A percentile compares a stretch with the other conserved stretches of the same genome.
Evolutionary conservation across 345 rosid genomes (phyloP).

Genomic region (Eucalyptus erythrocorys): DNA sequence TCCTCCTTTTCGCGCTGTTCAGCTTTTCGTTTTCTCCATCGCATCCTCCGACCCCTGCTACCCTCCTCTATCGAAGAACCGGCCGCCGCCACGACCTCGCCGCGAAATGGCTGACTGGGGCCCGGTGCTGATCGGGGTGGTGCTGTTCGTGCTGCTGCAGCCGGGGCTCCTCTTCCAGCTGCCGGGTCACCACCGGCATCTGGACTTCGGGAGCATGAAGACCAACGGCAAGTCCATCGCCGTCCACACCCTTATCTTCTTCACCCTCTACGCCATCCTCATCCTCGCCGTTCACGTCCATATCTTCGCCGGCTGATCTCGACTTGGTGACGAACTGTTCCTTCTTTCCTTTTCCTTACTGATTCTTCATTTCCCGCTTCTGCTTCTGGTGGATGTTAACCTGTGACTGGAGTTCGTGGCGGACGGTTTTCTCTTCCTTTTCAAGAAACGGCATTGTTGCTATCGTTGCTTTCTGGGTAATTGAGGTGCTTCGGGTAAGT

Average conservation of each 20-base stretch:
- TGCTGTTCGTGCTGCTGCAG: conserved; percentile 69
- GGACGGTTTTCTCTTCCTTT: neutral
- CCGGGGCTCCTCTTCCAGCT: conserved; percentile 82
- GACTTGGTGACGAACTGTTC: neutral
- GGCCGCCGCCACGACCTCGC: neutral
- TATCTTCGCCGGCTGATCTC: conserved; percentile 61
- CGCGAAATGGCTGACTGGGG: conserved; percentile 87
- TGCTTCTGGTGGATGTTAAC: neutral
- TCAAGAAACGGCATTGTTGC: neutral
- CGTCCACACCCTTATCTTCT: conserved; percentile 80
- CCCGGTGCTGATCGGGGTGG: conserved; percentile 73
- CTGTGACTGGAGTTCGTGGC: neutral
- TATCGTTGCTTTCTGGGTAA: neutral
- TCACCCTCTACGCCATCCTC: conserved; percentile 64
- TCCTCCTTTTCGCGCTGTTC: neutral
- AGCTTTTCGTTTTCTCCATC: neutral
- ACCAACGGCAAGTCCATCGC: conserved; percentile 92
- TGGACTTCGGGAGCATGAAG: conserved; percentile 79
- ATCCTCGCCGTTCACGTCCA: conserved; percentile 73
- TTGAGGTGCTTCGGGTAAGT: neutral
- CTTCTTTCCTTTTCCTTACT: neutral
- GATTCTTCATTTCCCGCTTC: neutral
- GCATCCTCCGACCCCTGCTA: neutral
- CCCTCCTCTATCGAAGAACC: neutral
- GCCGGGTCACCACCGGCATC: conserved; percentile 49